Evolutionary conservation across 2,329 filamentous ascomycete species (phyloP), one percentile per base, ranked within the genome.

Genomic region (Triangularia setosa): DNA sequence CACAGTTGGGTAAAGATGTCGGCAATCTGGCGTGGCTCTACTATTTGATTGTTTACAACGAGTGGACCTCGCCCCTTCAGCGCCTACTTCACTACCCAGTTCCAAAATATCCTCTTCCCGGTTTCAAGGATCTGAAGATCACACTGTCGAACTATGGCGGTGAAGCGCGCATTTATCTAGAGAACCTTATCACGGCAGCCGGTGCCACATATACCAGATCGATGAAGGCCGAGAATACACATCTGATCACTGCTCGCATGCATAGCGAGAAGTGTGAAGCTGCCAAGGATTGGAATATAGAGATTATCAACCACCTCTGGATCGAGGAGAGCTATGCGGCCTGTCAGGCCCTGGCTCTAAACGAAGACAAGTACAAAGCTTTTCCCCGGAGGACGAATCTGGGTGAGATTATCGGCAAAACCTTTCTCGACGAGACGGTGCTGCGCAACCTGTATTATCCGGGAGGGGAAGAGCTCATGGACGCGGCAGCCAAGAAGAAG

Each of bases 81-180:
- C 88, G 92, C 58, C 82, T 98, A 28, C 81, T 99, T 24, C 95
- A 99, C 74, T 99, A 99, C 70, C 95, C 95, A 0, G 74, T 96
- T 14, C 91, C 93, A 4, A 86, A 84, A 56, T 75, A 88, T 8
- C 91, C 92, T 1, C 87, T 99, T 35, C 86, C 89, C 0, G 93
- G 92, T 0, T 97, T 99, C 73, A 77, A 90, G 64, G 81, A 84
- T 7, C 82, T 90, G 75, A 87, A 84, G 60, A 95, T 99, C 72
- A 97, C 93, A 64, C 83, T 99, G 5, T 98, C 95, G 5, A 99
- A 98, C 76, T 99, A 99, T 74, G 92, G 92, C 55, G 95, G 95
- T 30, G 95, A 99, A 76, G 92, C 95, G 16, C 88, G 95, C 56
- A 88, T 92, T 60, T 99, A 98, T 72, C 83, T 99, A 4, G 93